phyloP scores from a whole-genome alignment of 257 asterid species.

The Marsdenia floribunda region DNA sequence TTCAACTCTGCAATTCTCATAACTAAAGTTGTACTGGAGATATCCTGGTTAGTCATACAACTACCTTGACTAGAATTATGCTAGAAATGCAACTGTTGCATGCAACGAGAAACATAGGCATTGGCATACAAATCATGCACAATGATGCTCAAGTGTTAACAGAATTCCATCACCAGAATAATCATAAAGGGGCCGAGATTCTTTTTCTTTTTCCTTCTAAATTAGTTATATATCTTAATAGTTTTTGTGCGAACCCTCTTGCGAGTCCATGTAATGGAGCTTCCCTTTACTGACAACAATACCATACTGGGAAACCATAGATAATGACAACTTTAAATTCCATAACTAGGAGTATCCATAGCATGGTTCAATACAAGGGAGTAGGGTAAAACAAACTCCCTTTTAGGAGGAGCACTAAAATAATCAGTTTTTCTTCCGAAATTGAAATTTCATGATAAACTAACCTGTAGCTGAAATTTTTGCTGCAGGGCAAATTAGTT shows the following conservation, averaged over 20 bases:
- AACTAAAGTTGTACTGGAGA: background rate
- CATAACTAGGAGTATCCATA: background rate
- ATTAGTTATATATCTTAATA: background rate
- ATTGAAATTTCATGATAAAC: conserved; percentile 19
- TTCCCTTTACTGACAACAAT: background rate
- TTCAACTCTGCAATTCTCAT: too few relatives aligned
- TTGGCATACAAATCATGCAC: background rate
- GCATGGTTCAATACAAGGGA: background rate
- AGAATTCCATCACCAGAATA: background rate
- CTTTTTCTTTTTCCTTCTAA: background rate
- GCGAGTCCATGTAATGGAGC: background rate
- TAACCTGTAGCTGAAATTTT: conserved; percentile 35
- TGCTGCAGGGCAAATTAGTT: conserved; percentile 34
- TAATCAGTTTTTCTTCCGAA: background rate
- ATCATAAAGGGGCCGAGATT: background rate
- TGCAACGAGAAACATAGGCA: background rate
- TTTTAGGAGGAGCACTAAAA: background rate
- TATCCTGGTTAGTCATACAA: background rate
- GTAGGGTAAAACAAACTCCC: too few relatives aligned
- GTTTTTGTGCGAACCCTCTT: background rate
- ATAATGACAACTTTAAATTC: background rate
- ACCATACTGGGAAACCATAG: background rate
- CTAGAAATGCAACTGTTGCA: background rate
- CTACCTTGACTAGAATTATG: background rate
- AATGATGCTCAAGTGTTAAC: background rate